phyloP scores from a whole-genome alignment of 768 basidiomycete genomes.

The Podaxis sp. region DNA sequence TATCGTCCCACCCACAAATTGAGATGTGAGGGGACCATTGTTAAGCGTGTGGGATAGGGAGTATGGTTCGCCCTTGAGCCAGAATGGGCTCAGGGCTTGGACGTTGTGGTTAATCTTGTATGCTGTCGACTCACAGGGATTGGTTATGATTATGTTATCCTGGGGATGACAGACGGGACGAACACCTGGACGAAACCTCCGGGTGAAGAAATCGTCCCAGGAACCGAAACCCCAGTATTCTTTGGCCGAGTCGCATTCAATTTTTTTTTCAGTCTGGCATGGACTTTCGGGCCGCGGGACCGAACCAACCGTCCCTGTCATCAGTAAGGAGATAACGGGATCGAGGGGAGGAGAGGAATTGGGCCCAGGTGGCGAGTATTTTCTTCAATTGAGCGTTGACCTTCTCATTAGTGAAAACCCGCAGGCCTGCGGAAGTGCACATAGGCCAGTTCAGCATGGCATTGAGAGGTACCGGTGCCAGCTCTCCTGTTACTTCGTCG shows the following conservation, averaged over 20 bases:
- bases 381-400: conserved; percentile 19
- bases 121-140: conserved; percentile 53
- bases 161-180: conserved; percentile 36
- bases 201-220: conserved; percentile 58
- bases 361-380: conserved; percentile 46
- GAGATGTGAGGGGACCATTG: conserved; percentile 32
- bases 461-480: conserved; percentile 10
- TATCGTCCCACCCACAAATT: conserved; percentile 49
- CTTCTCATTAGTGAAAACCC: conserved; percentile 18
- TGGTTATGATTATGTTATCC: conserved; percentile 37
- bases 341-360: conserved; percentile 38
- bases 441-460: conserved; percentile 16
- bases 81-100: conserved; percentile 45
- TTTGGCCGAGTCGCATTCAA: conserved; percentile 37
- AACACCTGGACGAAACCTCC: conserved; percentile 35
- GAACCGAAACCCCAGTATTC: conserved; percentile 44
- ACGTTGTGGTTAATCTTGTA: conserved; percentile 40
- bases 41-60: conserved; percentile 56
- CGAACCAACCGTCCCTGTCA: conserved; percentile 42
- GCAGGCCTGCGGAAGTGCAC: conserved; percentile 17
- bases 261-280: conserved; percentile 31
- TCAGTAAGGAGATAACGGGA: conserved; percentile 38
- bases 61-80: conserved; percentile 62
- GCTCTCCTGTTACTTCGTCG: background rate
- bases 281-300: conserved; percentile 26